Evolutionary conservation across 129 eudicot species (phyloP).

Genomic region (Escallonia rubra): DNA sequence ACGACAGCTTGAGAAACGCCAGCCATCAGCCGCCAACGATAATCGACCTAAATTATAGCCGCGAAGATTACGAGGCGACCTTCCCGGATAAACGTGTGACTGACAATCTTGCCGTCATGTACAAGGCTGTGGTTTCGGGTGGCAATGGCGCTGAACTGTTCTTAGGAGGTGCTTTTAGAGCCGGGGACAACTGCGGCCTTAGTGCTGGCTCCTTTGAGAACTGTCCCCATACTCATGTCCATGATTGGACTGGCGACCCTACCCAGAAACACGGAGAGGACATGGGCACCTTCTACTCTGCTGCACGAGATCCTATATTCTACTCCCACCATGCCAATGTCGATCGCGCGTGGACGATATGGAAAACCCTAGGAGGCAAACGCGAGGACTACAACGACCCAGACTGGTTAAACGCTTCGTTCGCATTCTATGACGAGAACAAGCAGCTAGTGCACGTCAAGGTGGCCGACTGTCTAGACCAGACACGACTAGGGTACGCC

Average conservation of each 20-base stretch:
- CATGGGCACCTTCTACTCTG: conserved; percentile 35
- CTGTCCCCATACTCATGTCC: conserved; percentile 30
- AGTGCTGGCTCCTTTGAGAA: conserved; percentile 36
- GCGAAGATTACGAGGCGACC: conserved; percentile 5
- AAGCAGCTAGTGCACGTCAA: conserved; percentile 44
- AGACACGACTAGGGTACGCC: conserved; percentile 34
- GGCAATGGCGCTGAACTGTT: conserved; percentile 19
- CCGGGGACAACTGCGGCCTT: conserved; percentile 16
- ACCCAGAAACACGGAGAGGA: conserved; percentile 27
- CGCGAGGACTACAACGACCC: conserved; percentile 29
- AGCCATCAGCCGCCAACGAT: neutral
- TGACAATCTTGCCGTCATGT: conserved; percentile 34
- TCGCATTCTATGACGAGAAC: conserved; percentile 51
- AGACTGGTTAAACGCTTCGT: conserved; percentile 43
- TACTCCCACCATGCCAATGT: conserved; percentile 39
- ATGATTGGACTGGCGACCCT: conserved; percentile 32
- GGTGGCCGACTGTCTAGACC: conserved; percentile 30
- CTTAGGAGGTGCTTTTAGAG: conserved; percentile 28
- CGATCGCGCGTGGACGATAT: conserved; percentile 38
- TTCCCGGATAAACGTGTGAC: conserved; percentile 16
- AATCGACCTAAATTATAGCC: conserved; percentile 23
- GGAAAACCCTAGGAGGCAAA: conserved; percentile 28
- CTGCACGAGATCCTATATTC: conserved; percentile 36
- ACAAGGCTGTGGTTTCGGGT: conserved; percentile 32
- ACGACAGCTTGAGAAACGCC: neutral